phyloP scores from a whole-genome alignment of 2,329 filamentous ascomycete species.

The Alternaria sp. region DNA sequence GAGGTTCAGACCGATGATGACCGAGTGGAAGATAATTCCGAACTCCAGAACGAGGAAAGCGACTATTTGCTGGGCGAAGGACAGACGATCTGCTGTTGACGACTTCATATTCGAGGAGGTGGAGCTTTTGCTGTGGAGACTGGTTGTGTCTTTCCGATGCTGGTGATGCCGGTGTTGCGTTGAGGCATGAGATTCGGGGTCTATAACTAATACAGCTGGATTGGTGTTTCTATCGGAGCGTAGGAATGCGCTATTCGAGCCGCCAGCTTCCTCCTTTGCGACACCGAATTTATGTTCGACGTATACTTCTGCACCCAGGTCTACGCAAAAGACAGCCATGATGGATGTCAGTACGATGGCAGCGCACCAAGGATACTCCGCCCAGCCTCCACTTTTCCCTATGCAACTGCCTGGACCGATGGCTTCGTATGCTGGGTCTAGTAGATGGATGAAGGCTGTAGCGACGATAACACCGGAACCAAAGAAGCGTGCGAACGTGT shows the following conservation, averaged over 20 bases:
- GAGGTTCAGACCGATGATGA: conserved; percentile 12
- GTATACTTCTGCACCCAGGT: conserved; percentile 11
- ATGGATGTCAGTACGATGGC: conserved; percentile 6
- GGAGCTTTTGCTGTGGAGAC: neutral
- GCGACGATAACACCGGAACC: conserved; percentile 10
- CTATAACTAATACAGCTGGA: neutral
- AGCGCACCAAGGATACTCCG: conserved; percentile 12
- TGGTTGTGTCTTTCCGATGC: neutral
- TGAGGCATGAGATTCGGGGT: neutral
- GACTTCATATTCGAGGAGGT: neutral
- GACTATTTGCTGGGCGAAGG: conserved; percentile 8
- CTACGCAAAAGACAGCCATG: conserved; percentile 7
- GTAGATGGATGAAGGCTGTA: conserved; percentile 10
- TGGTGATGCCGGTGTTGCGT: neutral
- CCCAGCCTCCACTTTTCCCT: neutral
- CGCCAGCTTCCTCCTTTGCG: neutral
- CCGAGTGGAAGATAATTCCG: conserved; percentile 13
- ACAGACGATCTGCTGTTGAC: neutral
- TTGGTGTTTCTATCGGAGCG: neutral
- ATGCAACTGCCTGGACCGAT: conserved; percentile 12
- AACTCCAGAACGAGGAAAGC: conserved; percentile 13
- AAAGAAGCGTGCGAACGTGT: conserved; percentile 15
- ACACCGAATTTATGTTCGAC: conserved; percentile 7
- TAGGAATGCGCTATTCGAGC: neutral
- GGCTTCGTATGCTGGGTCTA: conserved; percentile 12